Evolutionary conservation across 1,139 yeast species (phyloP), one percentile per base, ranked within the genome.

Genomic region (Sugiyamaella sp.): DNA sequence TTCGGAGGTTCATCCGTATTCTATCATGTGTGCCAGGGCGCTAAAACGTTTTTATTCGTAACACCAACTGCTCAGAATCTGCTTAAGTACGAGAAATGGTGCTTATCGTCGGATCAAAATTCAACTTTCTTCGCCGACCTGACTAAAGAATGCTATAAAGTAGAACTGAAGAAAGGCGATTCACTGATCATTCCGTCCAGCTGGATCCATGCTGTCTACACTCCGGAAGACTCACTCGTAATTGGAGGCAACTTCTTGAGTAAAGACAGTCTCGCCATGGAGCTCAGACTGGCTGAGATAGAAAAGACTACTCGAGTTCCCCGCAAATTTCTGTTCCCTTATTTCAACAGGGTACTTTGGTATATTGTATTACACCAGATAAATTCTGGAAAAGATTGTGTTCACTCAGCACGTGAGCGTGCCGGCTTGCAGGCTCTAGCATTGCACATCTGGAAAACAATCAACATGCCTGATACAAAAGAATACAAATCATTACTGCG

Each of bases 1-100:
- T 90, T 90, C 69, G 95, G 95, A 1, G 97, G 97, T 0, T 88
- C 97, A 0, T 86, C 93, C 0, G 97, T 90, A 3, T 90, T 89
- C 68, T 90, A 90, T 69, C 89, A 93, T 8, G 83, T 90, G 2
- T 72, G 91, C 19, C 73, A 77, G 8, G 97, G 97, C 0, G 64
- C 75, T 2, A 90, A 90, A 66, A 78, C 84, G 24, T 90, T 90
- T 63, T 70, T 89, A 47, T 80, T 90, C 77, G 83, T 79, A 59
- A 96, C 96, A 0, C 97, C 97, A 1, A 81, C 95, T 0, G 70
- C 73, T 1, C 63, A 69, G 6, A 89, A 89, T 61, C 74, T 89
- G 51, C 66, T 71, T 14, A 74, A 80, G 33, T 90, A 89, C 66
- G 79, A 80, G 37, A 70, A 76, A 41, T 90, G 97, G 97, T 85